Percentiles rank a stretch among this genome's conserved stretches.
Evolutionary conservation across 2,329 filamentous ascomycete species (phyloP).

Genomic region (Colletotrichum liriopes): DNA sequence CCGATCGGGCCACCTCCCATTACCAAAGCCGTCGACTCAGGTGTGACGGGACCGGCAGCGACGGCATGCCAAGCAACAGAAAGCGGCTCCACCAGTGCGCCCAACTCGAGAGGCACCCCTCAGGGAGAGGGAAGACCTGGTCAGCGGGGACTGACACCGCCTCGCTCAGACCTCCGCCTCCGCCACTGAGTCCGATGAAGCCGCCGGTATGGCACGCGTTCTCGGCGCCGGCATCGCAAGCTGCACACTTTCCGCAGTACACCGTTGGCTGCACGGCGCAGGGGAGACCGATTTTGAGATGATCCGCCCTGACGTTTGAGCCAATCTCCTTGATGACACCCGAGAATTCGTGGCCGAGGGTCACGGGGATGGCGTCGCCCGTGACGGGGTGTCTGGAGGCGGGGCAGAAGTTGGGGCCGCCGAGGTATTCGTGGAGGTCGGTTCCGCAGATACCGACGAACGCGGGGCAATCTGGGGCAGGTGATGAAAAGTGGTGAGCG

Average conservation of each 20-base stretch:
- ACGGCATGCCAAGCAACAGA: constrained; percentile 76
- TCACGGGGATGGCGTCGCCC: constrained; percentile 68
- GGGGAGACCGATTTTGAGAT: constrained; percentile 66
- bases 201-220: constrained; percentile 60
- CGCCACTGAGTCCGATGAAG: constrained; percentile 52
- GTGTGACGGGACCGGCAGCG: constrained; percentile 47
- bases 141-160: constrained; percentile 64
- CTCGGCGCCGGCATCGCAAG: constrained; percentile 62
- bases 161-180: constrained; percentile 70
- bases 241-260: constrained; percentile 67
- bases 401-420: constrained; percentile 50
- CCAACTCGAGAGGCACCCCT: constrained; percentile 66
- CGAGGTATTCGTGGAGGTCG: constrained; percentile 53
- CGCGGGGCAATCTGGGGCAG: constrained; percentile 46
- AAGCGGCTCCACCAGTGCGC: constrained; percentile 74
- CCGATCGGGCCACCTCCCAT: constrained; percentile 76
- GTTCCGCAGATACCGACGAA: constrained; percentile 55
- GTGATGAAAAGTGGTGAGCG: not conserved
- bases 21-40: constrained; percentile 66
- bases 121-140: constrained; percentile 64
- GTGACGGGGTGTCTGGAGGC: constrained; percentile 69
- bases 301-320: constrained; percentile 17
- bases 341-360: constrained; percentile 75
- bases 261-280: constrained; percentile 73
- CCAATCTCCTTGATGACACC: constrained; percentile 70